These are phyloP conservation scores for Berberis thunbergii DNA, from an alignment of 164 flowering plant genomes.

Conservation along the genomic window DNA sequence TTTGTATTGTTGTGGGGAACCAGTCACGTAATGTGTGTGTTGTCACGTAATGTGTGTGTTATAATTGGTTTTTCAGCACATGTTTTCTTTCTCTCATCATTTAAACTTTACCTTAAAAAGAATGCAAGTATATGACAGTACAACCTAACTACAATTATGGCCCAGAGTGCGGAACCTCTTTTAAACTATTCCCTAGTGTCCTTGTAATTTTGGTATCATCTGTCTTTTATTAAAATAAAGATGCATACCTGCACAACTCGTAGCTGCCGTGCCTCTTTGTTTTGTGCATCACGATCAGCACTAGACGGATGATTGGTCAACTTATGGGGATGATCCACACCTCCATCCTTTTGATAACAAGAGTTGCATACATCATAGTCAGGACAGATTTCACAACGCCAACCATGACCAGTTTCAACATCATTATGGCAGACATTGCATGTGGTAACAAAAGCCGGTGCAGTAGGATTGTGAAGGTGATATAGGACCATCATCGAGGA, in stretches of 20 bases:
- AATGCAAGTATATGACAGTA: too few relatives aligned
- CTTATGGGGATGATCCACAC: conserved; percentile 86
- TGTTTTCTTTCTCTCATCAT: too few relatives aligned
- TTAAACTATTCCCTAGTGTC: background rate
- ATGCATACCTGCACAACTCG: conserved; percentile 74
- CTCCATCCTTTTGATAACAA: conserved; percentile 80
- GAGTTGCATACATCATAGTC: conserved; percentile 88
- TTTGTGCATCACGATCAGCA: conserved; percentile 90
- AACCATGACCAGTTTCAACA: conserved; percentile 95
- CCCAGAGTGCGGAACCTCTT: background rate
- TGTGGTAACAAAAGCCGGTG: conserved; percentile 94
- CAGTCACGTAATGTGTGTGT: too few relatives aligned
- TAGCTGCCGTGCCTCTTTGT: conserved; percentile 85
- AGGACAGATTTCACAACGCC: conserved; percentile 98
- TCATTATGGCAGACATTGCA: conserved; percentile 77
- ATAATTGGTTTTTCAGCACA: too few relatives aligned
- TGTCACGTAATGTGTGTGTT: too few relatives aligned
- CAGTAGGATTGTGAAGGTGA: conserved; percentile 99
- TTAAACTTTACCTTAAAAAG: too few relatives aligned
- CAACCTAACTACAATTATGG: background rate
- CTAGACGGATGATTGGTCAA: conserved; percentile 80
- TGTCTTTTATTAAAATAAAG: background rate
- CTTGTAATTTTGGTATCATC: background rate
- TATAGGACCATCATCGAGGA: conserved; percentile 99
- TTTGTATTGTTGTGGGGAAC: too few relatives aligned